Conservation (phyloP, 805 yeast genomes). For the Komagataella kurtzmanii region DNA sequence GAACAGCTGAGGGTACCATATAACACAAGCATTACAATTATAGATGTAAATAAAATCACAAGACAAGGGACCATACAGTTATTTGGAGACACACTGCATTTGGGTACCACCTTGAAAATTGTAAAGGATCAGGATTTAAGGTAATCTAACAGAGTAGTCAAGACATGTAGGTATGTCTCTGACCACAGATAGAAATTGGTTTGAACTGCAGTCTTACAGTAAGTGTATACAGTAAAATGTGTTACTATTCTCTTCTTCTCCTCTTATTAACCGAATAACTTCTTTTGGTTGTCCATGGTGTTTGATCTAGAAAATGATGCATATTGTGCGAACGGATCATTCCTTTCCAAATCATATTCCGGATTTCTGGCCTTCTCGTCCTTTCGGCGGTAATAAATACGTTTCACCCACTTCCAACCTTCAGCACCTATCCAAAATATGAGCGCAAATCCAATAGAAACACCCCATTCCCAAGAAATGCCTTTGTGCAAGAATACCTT, state of each 20-base stretch:
- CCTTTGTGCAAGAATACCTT: conserved; percentile 62
- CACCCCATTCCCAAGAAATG: conserved; percentile 73
- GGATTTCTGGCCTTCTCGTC: conserved; percentile 34
- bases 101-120: conserved; percentile 36
- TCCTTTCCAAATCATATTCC: conserved; percentile 49
- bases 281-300: conserved; percentile 17
- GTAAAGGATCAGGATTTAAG: conserved; percentile 34
- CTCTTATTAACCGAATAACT: neutral
- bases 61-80: conserved; percentile 29
- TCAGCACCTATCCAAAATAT: conserved; percentile 52
- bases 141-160: conserved; percentile 7
- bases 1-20: conserved; percentile 44
- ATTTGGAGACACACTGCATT: conserved; percentile 59
- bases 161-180: neutral
- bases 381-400: conserved; percentile 32
- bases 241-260: neutral
- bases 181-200: neutral
- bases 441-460: conserved; percentile 46
- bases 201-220: too few relatives aligned
- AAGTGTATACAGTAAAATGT: neutral
- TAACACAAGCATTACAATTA: conserved; percentile 61
- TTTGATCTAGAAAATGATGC: conserved; percentile 43
- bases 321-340: conserved; percentile 49
- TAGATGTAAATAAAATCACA: conserved; percentile 35
- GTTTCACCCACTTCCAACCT: conserved; percentile 52